Percentiles rank a stretch among this genome's conserved stretches.
These are phyloP conservation scores for Fusarium sp. DNA, from an alignment of 2,329 filamentous ascomycete species.

Conservation along the genomic window DNA sequence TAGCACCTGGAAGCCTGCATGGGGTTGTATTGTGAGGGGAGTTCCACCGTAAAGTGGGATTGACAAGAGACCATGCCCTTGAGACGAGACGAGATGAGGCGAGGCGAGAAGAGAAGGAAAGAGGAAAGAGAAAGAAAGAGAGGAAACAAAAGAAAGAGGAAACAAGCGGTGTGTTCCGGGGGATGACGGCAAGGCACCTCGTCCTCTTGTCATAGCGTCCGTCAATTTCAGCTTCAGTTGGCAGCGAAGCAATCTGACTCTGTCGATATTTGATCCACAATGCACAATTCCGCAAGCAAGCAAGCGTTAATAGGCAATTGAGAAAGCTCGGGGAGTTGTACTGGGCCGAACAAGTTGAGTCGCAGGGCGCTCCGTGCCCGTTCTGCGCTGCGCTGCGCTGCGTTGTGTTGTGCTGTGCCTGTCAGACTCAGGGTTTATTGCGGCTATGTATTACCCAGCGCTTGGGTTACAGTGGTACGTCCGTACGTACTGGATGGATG, in stretches of 20 bases:
- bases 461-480: constrained; percentile 7
- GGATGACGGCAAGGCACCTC: constrained; percentile 19
- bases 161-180: constrained; percentile 36
- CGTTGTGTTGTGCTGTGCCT: constrained; percentile 1
- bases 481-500: not conserved
- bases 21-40: constrained; percentile 28
- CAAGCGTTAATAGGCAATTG: not conserved
- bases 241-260: not conserved
- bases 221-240: constrained; percentile 29
- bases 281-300: not conserved
- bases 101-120: constrained; percentile 2
- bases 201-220: constrained; percentile 24
- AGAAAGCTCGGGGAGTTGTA: not conserved
- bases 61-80: not conserved
- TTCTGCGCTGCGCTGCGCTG: not conserved
- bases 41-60: constrained; percentile 11
- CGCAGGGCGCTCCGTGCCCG: constrained; percentile 2
- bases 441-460: constrained; percentile 19
- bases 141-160: constrained; percentile 21
- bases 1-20: constrained; percentile 34
- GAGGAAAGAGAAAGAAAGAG: constrained; percentile 11
- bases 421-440: constrained; percentile 13
- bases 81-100: constrained; percentile 18
- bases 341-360: constrained; percentile 4
- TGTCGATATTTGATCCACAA: constrained; percentile 6